These are phyloP conservation scores for Torulaspora pretoriensis DNA, from an alignment of 1,139 yeast genomes.

Conservation along the genomic window DNA sequence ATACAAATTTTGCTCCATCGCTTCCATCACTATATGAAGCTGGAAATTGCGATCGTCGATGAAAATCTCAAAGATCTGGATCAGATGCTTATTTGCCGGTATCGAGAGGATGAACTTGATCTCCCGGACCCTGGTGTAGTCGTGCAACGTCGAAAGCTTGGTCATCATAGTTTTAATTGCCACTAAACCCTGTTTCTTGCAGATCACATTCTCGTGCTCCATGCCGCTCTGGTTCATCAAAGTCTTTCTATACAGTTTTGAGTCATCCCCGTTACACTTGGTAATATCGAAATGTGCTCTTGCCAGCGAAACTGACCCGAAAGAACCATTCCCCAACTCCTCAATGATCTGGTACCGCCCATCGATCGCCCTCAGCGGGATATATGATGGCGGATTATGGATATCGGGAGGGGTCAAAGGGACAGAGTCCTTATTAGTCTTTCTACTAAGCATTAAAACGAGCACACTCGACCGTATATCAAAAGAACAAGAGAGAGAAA, in stretches of 20 bases:
- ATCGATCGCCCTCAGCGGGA: slow-evolving; percentile 44
- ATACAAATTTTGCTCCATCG: slow-evolving; percentile 75
- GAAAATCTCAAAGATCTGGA: slow-evolving; percentile 74
- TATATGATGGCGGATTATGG: slow-evolving; percentile 37
- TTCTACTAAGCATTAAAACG: slow-evolving; percentile 12
- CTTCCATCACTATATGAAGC: slow-evolving; percentile 83
- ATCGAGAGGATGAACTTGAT: slow-evolving; percentile 64
- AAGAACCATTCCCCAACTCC: slow-evolving; percentile 69
- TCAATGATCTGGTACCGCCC: slow-evolving; percentile 49
- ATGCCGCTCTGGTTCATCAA: slow-evolving; percentile 43
- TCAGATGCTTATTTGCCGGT: slow-evolving; percentile 67
- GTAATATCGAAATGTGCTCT: slow-evolving; percentile 38
- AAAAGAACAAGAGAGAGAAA: neutral
- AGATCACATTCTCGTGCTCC: slow-evolving; percentile 32
- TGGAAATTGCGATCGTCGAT: slow-evolving; percentile 55
- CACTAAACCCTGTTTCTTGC: slow-evolving; percentile 47
- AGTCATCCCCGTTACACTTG: slow-evolving; percentile 15
- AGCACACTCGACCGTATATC: neutral
- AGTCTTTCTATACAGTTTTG: slow-evolving; percentile 13
- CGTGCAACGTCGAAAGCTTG: slow-evolving; percentile 46
- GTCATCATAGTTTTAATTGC: slow-evolving; percentile 82
- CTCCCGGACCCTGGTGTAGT: slow-evolving; percentile 68
- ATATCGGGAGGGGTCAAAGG: slow-evolving; percentile 36
- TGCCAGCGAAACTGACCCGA: slow-evolving; percentile 69
- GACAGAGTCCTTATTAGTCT: slow-evolving; percentile 8